phyloP scores from a whole-genome alignment of 768 basidiomycete species.

The Podaxis sp. region DNA sequence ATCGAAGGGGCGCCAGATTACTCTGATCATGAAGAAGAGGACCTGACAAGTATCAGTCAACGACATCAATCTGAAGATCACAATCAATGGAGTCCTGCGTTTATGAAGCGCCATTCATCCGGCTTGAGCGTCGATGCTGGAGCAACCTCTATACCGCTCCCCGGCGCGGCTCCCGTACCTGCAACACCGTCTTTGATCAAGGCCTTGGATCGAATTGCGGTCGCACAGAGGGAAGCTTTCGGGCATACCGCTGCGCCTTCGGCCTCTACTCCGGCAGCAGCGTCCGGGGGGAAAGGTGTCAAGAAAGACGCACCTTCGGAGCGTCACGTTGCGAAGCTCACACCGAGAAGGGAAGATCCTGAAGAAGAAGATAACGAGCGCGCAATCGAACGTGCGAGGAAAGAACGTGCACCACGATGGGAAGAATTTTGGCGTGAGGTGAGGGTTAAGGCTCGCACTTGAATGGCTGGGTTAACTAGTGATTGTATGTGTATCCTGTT shows the following conservation, averaged over 20 bases:
- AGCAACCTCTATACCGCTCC: background rate
- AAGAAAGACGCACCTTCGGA: background rate
- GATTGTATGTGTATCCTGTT: background rate
- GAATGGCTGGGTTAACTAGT: background rate
- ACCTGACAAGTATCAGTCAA: slow-evolving; percentile 1
- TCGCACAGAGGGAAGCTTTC: slow-evolving; percentile 53
- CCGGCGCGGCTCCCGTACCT: slow-evolving; percentile 40
- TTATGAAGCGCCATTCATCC: slow-evolving; percentile 36
- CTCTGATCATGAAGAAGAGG: slow-evolving; percentile 44
- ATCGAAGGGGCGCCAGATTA: slow-evolving; percentile 19
- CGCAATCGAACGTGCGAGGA: slow-evolving; percentile 8
- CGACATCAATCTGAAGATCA: slow-evolving; percentile 6
- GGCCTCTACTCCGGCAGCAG: background rate
- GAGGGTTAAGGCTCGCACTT: slow-evolving; percentile 20
- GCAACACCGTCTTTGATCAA: slow-evolving; percentile 62
- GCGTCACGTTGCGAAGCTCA: slow-evolving; percentile 5
- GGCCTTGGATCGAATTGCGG: slow-evolving; percentile 55
- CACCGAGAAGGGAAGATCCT: slow-evolving; percentile 8
- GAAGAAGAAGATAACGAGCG: slow-evolving; percentile 1
- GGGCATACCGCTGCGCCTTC: slow-evolving; percentile 9
- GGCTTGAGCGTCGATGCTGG: slow-evolving; percentile 9
- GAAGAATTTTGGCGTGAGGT: slow-evolving; percentile 35
- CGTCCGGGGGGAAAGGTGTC: slow-evolving; percentile 8
- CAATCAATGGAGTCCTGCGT: slow-evolving; percentile 45
- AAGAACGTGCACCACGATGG: slow-evolving; percentile 21